phyloP scores from a whole-genome alignment of 306 rosid species.

The Pyrus bretschneideri region DNA sequence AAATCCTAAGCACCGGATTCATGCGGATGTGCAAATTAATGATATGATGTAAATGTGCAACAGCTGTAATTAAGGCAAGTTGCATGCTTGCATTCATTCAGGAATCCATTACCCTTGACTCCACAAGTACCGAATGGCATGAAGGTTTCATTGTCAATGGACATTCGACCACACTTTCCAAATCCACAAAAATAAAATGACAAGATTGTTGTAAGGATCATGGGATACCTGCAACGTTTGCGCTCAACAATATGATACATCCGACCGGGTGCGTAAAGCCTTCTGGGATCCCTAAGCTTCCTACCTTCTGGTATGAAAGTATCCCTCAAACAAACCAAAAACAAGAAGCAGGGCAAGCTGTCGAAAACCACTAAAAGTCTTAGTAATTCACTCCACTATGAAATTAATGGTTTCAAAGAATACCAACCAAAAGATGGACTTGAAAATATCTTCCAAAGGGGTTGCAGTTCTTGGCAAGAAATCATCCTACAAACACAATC shows the following conservation, averaged over 20 bases:
- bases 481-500: constrained; percentile 54
- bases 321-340: constrained; percentile 88
- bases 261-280: constrained; percentile 95
- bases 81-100: background rate
- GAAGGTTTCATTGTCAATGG: background rate
- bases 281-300: constrained; percentile 83
- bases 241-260: constrained; percentile 89
- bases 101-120: background rate
- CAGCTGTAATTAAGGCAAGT: background rate
- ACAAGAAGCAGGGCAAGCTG: constrained; percentile 95
- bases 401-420: constrained; percentile 1
- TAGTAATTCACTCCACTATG: constrained; percentile 30
- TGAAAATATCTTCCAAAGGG: constrained; percentile 89
- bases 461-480: constrained; percentile 94
- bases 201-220: background rate
- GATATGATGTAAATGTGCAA: background rate
- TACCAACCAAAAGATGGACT: constrained; percentile 79
- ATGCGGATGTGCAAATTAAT: background rate
- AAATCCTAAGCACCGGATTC: background rate
- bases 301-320: constrained; percentile 83
- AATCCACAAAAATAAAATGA: background rate
- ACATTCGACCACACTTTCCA: background rate
- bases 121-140: background rate
- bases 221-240: constrained; percentile 74
- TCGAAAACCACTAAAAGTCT: constrained; percentile 52